Evolutionary conservation across 768 basidiomycete genomes (phyloP).

Genomic region (Cystobasidium ongulense): DNA sequence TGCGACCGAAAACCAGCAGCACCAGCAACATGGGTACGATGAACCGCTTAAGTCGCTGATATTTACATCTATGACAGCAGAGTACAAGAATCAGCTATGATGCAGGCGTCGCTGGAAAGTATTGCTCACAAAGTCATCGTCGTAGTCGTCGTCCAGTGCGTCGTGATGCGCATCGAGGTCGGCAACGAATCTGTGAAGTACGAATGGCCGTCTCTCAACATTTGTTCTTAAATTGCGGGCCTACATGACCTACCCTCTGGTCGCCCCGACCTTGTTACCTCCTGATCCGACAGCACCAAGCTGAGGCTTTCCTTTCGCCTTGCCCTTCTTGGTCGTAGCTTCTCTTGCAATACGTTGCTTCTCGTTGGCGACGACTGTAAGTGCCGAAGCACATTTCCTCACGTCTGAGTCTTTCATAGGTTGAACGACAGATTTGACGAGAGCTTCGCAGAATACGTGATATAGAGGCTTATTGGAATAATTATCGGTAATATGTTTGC

Average conservation of each 20-base stretch:
- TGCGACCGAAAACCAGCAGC: conserved; percentile 2
- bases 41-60: no score
- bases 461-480: conserved; percentile 79
- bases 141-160: conserved; percentile 31
- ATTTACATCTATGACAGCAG: not conserved
- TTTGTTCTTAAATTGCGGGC: not conserved
- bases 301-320: conserved; percentile 61
- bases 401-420: conserved; percentile 84
- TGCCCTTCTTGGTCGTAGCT: conserved; percentile 76
- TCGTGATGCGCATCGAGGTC: conserved; percentile 26
- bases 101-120: not conserved
- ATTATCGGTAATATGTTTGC: conserved; percentile 64
- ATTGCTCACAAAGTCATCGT: conserved; percentile 6
- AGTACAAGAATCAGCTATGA: not conserved
- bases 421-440: conserved; percentile 63
- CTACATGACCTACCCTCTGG: conserved; percentile 13
- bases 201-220: not conserved
- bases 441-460: conserved; percentile 70
- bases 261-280: conserved; percentile 15
- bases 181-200: conserved; percentile 1
- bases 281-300: conserved; percentile 63
- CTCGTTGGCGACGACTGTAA: conserved; percentile 85
- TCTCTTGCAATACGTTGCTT: conserved; percentile 87
- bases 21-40: not conserved
- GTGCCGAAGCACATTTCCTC: conserved; percentile 71